Evolutionary conservation across 352 stramenopile genomes (phyloP).

Genomic region (Globisporangium uncinulatum): DNA sequence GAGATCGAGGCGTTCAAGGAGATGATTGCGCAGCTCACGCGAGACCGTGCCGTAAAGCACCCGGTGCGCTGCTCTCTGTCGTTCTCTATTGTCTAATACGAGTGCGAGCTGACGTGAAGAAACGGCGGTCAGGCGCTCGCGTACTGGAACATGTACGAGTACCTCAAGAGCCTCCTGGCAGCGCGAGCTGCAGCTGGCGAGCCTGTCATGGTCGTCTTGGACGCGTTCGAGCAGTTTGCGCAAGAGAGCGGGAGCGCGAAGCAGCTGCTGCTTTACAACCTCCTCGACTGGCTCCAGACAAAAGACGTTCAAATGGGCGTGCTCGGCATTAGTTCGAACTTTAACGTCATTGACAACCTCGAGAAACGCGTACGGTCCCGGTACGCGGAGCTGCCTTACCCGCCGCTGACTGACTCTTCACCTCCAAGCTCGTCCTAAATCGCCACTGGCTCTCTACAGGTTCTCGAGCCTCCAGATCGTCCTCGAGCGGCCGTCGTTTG

Average conservation of each 20-base stretch:
- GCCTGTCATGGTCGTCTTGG: slow-evolving; percentile 66
- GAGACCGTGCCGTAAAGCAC: slow-evolving; percentile 51
- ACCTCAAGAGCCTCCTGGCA: slow-evolving; percentile 60
- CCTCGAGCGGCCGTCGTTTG: slow-evolving; percentile 50
- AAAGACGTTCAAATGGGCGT: slow-evolving; percentile 79
- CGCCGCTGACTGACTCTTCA: background rate
- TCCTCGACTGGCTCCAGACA: slow-evolving; percentile 80
- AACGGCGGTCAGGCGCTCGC: slow-evolving; percentile 28
- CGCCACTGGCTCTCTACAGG: slow-evolving; percentile 15
- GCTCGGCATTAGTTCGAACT: slow-evolving; percentile 73
- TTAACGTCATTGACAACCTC: slow-evolving; percentile 75
- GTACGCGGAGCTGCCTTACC: slow-evolving; percentile 15
- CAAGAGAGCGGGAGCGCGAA: slow-evolving; percentile 52
- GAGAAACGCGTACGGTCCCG: slow-evolving; percentile 78
- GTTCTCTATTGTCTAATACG: background rate
- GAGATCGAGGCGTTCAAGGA: slow-evolving; percentile 85
- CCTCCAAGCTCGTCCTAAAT: too few relatives aligned
- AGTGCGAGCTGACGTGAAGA: background rate
- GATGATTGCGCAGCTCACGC: slow-evolving; percentile 62
- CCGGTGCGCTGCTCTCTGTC: slow-evolving; percentile 21
- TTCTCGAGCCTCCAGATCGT: slow-evolving; percentile 84
- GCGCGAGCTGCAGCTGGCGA: slow-evolving; percentile 38
- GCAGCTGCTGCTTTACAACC: slow-evolving; percentile 80
- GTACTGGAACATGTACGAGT: slow-evolving; percentile 85
- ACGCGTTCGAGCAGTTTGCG: slow-evolving; percentile 76